phyloP scores from a whole-genome alignment of 805 yeast species.

The Candida krabiensis region DNA sequence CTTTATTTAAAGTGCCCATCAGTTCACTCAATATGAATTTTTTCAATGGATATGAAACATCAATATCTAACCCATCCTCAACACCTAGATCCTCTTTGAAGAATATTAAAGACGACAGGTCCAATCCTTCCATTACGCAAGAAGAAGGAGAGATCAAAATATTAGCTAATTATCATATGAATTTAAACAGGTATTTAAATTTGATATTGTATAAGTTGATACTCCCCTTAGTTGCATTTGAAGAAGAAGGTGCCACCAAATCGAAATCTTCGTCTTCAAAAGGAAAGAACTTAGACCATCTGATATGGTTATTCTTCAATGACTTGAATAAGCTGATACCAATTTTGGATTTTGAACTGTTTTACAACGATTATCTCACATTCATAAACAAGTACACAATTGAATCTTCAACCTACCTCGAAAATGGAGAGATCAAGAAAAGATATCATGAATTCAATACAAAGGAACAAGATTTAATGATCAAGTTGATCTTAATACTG shows the following conservation, averaged over 20 bases:
- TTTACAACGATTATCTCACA: slow-evolving; percentile 53
- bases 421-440: slow-evolving; percentile 43
- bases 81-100: slow-evolving; percentile 1
- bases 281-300: slow-evolving; percentile 42
- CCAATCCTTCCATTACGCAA: neutral
- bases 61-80: slow-evolving; percentile 2
- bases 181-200: slow-evolving; percentile 35
- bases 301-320: slow-evolving; percentile 48
- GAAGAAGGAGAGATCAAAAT: slow-evolving; percentile 20
- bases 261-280: slow-evolving; percentile 1
- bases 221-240: slow-evolving; percentile 29
- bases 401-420: slow-evolving; percentile 33
- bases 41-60: slow-evolving; percentile 31
- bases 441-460: slow-evolving; percentile 32
- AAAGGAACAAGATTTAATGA: slow-evolving; percentile 38
- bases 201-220: slow-evolving; percentile 33
- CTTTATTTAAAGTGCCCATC: slow-evolving; percentile 26
- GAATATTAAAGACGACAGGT: neutral
- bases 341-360: slow-evolving; percentile 51
- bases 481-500: slow-evolving; percentile 53
- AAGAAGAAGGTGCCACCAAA: slow-evolving; percentile 4
- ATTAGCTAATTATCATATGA: slow-evolving; percentile 36
- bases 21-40: slow-evolving; percentile 24
- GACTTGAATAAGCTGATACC: slow-evolving; percentile 56
- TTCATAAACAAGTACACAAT: slow-evolving; percentile 40